Conservation (phyloP, 352 stramenopile genomes). For the Phytophthora pisi region DNA sequence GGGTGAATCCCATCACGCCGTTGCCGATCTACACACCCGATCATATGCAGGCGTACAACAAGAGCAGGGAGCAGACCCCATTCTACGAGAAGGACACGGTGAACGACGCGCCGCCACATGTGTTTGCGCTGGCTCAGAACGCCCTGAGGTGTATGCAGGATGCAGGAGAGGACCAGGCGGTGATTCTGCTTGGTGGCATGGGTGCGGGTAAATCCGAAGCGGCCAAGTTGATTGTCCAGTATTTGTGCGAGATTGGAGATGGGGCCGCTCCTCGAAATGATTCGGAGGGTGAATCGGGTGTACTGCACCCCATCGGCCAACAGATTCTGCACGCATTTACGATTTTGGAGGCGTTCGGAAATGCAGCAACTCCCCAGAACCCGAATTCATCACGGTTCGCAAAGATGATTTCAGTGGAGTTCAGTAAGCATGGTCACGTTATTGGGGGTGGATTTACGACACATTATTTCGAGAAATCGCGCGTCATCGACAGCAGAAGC, state of each 20-base stretch:
- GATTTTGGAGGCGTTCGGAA: slow-evolving; percentile 83
- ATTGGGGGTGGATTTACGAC: slow-evolving; percentile 84
- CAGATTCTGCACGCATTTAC: slow-evolving; percentile 83
- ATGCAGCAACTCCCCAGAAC: slow-evolving; percentile 64
- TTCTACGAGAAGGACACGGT: slow-evolving; percentile 61
- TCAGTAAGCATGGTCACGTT: slow-evolving; percentile 76
- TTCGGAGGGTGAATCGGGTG: slow-evolving; percentile 46
- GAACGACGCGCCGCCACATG: slow-evolving; percentile 70
- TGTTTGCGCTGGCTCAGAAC: slow-evolving; percentile 83
- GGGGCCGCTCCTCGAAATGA: slow-evolving; percentile 45
- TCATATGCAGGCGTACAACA: slow-evolving; percentile 83
- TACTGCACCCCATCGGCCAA: slow-evolving; percentile 78
- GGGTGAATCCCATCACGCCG: slow-evolving; percentile 69
- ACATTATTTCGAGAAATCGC: slow-evolving; percentile 83
- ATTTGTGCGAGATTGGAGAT: slow-evolving; percentile 81
- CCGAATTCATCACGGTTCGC: slow-evolving; percentile 78
- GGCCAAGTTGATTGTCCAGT: slow-evolving; percentile 84
- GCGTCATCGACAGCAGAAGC: slow-evolving; percentile 75
- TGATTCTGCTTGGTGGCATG: slow-evolving; percentile 78
- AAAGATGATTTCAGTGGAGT: slow-evolving; percentile 88
- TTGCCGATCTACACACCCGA: slow-evolving; percentile 86
- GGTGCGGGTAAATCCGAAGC: slow-evolving; percentile 81
- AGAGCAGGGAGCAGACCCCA: slow-evolving; percentile 58
- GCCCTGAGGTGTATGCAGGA: slow-evolving; percentile 82
- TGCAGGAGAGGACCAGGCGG: slow-evolving; percentile 75